Percentiles rank a stretch among this genome's conserved stretches.
Conservation (phyloP, 495 filamentous ascomycete genomes). For the Penicillium mononematosum region DNA sequence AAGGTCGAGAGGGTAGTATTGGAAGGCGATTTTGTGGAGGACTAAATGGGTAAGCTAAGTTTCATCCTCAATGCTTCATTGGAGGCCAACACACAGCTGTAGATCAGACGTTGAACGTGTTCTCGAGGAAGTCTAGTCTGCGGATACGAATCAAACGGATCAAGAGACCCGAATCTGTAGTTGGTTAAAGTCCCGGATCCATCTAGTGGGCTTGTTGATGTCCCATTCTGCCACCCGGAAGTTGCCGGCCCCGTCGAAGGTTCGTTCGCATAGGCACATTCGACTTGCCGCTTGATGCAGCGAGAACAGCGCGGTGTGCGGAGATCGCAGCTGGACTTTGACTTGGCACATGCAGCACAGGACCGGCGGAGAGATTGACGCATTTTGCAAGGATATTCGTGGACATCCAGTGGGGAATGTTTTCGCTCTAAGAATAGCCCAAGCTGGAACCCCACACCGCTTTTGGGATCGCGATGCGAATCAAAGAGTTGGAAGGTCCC, state of each 20-base stretch:
- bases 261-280: conserved; percentile 50
- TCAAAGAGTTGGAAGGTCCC: not conserved
- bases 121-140: conserved; percentile 44
- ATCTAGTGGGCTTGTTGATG: conserved; percentile 8
- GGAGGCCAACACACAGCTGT: conserved; percentile 41
- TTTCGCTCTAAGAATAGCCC: not conserved
- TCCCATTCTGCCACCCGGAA: conserved; percentile 11
- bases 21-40: conserved; percentile 52
- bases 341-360: conserved; percentile 49
- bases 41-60: conserved; percentile 33
- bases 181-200: conserved; percentile 11
- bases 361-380: conserved; percentile 49
- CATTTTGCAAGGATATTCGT: conserved; percentile 29
- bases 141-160: conserved; percentile 55
- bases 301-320: conserved; percentile 49
- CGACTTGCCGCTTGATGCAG: conserved; percentile 42
- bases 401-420: conserved; percentile 1
- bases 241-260: conserved; percentile 33
- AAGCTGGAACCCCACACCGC: conserved; percentile 2
- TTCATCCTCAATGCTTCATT: conserved; percentile 1
- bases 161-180: conserved; percentile 33
- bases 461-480: not conserved
- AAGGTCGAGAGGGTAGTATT: conserved; percentile 54
- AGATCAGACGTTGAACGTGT: conserved; percentile 49
- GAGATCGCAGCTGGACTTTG: conserved; percentile 51